Base-by-base conservation (phyloP, 1,284 basidiomycete species). In the Ustilago esculenta region DNA sequence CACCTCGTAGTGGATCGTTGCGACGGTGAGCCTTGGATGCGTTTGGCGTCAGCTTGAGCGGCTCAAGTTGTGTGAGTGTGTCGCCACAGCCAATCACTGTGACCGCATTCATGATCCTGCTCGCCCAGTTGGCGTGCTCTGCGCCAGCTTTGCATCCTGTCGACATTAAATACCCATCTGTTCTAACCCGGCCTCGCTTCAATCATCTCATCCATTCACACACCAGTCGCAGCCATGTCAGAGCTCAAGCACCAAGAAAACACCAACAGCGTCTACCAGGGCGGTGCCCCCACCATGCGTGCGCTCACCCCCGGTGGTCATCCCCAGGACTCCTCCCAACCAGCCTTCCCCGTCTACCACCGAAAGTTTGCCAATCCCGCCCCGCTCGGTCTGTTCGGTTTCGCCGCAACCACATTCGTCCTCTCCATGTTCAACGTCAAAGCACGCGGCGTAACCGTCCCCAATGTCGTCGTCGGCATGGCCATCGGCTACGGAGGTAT, bases 401-500 rank as follows among this genome's bases (percentile, higher is more conserved):
- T 84, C 34, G 84, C 78, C 12, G 59, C 84, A 5, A 86, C 86
- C n/a, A 86, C 86, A 3, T 85, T 86, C 45, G 77, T 86, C 25
- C 82, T 87, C 11, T 86, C 85, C 29, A 66, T 83, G 53, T 77
- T 73, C 69, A 82, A 82, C 54, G 51, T 77, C 53, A 61, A 70
- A 30, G 77, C 76, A 0, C 67, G 73, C n/a, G 76, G 77, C 10
- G 72, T 81, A n/a, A 60, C 57, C 6, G 66, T 51, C 3, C 69
- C 74, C 35, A 70, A 76, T 29, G 61, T 76, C 4, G 66, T 81
- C 15, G 68, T 77, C 27, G 72, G 72, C 40, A 47, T 79, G 21
- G 80, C 74, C 4, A 51, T 81, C 44, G 75, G 45, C 9, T 78
- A 76, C 43, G 94, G 93, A 56, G 94, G 94, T 63, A 86, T 94